Evolutionary conservation across 2,329 filamentous ascomycete genomes (phyloP).

Genomic region (Diaporthe batatas): DNA sequence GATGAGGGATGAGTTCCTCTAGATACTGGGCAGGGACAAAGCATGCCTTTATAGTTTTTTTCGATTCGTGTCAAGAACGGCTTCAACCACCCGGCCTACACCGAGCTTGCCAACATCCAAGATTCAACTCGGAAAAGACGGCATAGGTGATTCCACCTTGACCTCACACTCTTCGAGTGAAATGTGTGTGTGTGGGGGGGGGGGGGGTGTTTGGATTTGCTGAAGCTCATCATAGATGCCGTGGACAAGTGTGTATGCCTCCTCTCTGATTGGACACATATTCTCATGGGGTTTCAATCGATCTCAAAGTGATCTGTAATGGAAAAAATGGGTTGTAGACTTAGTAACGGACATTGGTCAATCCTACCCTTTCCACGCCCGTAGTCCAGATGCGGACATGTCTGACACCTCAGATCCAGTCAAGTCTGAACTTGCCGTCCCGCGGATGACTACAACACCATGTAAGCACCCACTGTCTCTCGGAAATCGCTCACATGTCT

Average conservation of each 20-base stretch:
- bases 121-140: not conserved
- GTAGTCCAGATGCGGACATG: not conserved
- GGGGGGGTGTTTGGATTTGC: not conserved
- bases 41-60: not conserved
- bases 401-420: not conserved
- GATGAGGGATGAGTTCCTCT: not conserved
- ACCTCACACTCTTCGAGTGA: not conserved
- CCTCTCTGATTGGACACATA: not conserved
- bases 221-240: not conserved
- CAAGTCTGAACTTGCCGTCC: not conserved
- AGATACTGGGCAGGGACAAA: not conserved
- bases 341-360: not conserved
- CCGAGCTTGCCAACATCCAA: not conserved
- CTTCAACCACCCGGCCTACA: not conserved
- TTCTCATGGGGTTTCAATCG: not conserved
- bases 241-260: too few relatives aligned
- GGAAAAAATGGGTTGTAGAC: not conserved
- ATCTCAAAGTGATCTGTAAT: not conserved
- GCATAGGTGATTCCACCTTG: not conserved
- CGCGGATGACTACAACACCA: not conserved
- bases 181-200: not conserved
- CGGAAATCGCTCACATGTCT: constrained; percentile 2
- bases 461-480: not conserved
- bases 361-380: not conserved
- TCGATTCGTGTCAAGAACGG: rapidly evolving